A percentile compares a stretch with the other conserved stretches of the same genome.
phyloP scores from a whole-genome alignment of 176 grass and related monocot species.

The Triticum dicoccoides region DNA sequence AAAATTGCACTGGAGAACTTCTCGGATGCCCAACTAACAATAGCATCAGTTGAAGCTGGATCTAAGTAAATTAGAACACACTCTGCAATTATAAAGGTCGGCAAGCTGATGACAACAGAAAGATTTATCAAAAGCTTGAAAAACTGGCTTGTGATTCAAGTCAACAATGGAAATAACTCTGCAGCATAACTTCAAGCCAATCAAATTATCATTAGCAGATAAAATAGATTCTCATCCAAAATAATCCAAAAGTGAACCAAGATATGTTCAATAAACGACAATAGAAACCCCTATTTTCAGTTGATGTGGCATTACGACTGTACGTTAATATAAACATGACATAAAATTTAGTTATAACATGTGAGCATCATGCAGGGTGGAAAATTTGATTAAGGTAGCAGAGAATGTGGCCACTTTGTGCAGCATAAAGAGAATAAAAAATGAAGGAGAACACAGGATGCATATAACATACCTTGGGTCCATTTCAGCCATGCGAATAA shows the following conservation, averaged over 20 bases:
- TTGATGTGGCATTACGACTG: neutral
- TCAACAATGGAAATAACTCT: neutral
- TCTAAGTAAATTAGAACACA: constrained; percentile 98
- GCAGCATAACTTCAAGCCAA: neutral
- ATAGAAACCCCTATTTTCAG: neutral
- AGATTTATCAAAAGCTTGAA: constrained; percentile 44
- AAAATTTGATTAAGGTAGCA: neutral
- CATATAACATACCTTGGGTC: constrained; percentile 58
- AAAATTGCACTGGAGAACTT: constrained; percentile 80
- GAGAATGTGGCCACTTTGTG: neutral
- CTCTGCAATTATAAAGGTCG: constrained; percentile 99
- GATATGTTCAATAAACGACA: neutral
- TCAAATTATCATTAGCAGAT: constrained; percentile 14
- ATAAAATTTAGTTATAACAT: neutral
- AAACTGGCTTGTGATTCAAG: constrained; percentile 2
- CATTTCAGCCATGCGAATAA: constrained; percentile 68
- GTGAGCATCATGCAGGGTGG: neutral
- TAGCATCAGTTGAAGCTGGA: constrained; percentile 61
- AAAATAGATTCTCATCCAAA: neutral
- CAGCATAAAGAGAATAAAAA: neutral
- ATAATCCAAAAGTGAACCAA: neutral
- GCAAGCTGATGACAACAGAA: constrained; percentile 90
- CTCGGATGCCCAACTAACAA: constrained; percentile 83
- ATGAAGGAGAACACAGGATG: neutral
- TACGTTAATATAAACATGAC: neutral